phyloP scores from a whole-genome alignment of 371 early-diverging fungal species.

The Mucor circinelloides region DNA sequence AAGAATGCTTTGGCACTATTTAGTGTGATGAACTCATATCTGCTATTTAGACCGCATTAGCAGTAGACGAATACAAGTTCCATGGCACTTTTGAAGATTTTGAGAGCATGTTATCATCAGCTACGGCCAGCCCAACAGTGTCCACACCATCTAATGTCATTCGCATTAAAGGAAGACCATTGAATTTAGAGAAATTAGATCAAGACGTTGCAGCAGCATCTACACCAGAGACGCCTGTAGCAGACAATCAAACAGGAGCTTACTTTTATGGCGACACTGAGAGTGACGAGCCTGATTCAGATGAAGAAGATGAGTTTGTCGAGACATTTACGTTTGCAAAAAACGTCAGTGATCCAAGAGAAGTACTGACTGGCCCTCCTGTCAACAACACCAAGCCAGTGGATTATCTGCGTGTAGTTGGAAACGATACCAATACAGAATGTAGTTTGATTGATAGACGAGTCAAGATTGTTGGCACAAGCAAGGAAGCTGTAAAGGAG shows the following conservation, averaged over 20 bases:
- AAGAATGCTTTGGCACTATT: too few relatives aligned
- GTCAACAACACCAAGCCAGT: slow-evolving; percentile 7
- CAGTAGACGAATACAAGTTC: slow-evolving; percentile 9
- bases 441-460: slow-evolving; percentile 20
- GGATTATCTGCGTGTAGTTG: slow-evolving; percentile 25
- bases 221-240: not conserved
- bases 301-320: slow-evolving; percentile 17
- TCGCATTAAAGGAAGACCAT: slow-evolving; percentile 10
- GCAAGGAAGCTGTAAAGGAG: slow-evolving; percentile 24
- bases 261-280: slow-evolving; percentile 20
- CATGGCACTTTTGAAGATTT: slow-evolving; percentile 15
- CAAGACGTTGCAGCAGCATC: not conserved
- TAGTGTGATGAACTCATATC: too few relatives aligned
- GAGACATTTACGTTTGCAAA: slow-evolving; percentile 32
- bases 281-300: slow-evolving; percentile 18
- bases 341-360: slow-evolving; percentile 20
- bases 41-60: not conserved
- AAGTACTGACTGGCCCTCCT: slow-evolving; percentile 16
- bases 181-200: slow-evolving; percentile 7
- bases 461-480: slow-evolving; percentile 24
- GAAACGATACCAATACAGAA: slow-evolving; percentile 29
- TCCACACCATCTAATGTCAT: not conserved
- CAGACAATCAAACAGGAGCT: not conserved
- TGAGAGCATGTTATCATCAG: not conserved
- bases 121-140: not conserved